Percentiles rank a stretch among this genome's conserved stretches.
phyloP scores from a whole-genome alignment of 1,284 basidiomycete genomes.

The Cerioporus squamosus region DNA sequence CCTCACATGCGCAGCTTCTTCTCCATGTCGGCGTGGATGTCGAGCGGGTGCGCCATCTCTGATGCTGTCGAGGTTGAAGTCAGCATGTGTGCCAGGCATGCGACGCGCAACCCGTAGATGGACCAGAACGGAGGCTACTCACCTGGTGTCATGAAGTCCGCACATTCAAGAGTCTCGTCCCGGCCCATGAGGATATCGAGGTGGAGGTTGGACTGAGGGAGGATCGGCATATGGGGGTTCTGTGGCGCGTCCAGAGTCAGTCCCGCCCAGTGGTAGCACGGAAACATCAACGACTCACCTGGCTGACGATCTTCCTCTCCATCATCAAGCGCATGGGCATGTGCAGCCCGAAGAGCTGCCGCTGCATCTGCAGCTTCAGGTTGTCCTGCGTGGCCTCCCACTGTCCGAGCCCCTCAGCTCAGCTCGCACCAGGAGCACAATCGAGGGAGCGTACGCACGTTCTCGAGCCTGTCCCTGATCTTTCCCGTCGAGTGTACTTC shows the following conservation, averaged over 20 bases:
- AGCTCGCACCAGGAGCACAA: too few species aligned
- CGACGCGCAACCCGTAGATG: neutral
- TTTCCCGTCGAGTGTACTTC: constrained; percentile 63
- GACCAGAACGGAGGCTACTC: constrained; percentile 29
- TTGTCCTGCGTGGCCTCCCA: constrained; percentile 95
- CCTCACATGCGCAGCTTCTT: constrained; percentile 63
- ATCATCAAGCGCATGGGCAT: constrained; percentile 89
- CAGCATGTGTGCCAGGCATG: neutral
- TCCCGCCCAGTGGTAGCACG: too few species aligned
- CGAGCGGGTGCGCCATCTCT: constrained; percentile 54
- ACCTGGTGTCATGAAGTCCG: constrained; percentile 50
- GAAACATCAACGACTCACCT: constrained; percentile 51
- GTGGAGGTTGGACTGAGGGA: constrained; percentile 77
- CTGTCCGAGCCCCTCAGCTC: constrained; percentile 42
- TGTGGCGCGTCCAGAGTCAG: constrained; percentile 31
- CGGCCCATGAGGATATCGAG: constrained; percentile 92
- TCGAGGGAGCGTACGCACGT: constrained; percentile 48
- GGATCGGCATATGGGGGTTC: constrained; percentile 67
- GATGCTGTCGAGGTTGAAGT: constrained; percentile 45
- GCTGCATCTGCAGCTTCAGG: constrained; percentile 83
- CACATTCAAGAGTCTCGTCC: constrained; percentile 75
- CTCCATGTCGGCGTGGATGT: constrained; percentile 76
- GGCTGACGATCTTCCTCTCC: constrained; percentile 88
- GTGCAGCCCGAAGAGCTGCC: constrained; percentile 87
- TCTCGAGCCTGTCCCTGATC: constrained; percentile 68